Base-by-base conservation (phyloP, 805 yeast species). In the Nakazawaea peltata region DNA sequence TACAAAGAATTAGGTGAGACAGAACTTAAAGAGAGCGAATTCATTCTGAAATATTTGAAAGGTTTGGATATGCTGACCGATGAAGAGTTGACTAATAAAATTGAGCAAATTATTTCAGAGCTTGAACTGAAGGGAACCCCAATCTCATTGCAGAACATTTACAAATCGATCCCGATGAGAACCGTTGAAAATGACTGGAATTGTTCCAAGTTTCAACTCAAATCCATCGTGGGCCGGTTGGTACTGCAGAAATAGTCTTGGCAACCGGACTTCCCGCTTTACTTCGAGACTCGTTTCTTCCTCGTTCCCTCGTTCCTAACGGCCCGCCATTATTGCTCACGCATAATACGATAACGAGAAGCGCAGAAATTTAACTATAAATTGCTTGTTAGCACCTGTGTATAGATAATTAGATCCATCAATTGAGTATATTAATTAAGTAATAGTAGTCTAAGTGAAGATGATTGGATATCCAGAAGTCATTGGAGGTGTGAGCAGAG, bases 401-500 rank as follows among this genome's bases (percentile, higher is more conserved):
- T 21, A 21, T 21, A 21, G 10, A 21, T n/a, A 23, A 19, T 30
- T 30, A 19, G 23, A 18, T 7, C 17, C 8, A 18, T 12, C 19
- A 11, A 13, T 28, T 16, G 19, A 12, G 15, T 30, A 14, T 30
- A 19, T 21, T 30, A 12, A 19, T 21, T 26, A 7, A 26, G 12
- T 26, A n/a, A 12, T 26, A n/a, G n/a, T n/a, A n/a, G n/a, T n/a
- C n/a, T n/a, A n/a, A n/a, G n/a, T n/a, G n/a, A n/a, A n/a, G n/a
- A n/a, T n/a, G n/a, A n/a, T n/a, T n/a, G n/a, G n/a, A n/a, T 65
- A 65, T 44, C 60, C 62, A 36, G 30, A 44, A 17, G 57, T 61
- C 22, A 41, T 65, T 28, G 65, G 59, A 9, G 69, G 68, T 4
- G 53, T 57, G 25, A 48, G 61, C n/a, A 54, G 68, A 48, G 46